phyloP scores from a whole-genome alignment of 495 filamentous ascomycete genomes.

The Neurospora sublineolata region DNA sequence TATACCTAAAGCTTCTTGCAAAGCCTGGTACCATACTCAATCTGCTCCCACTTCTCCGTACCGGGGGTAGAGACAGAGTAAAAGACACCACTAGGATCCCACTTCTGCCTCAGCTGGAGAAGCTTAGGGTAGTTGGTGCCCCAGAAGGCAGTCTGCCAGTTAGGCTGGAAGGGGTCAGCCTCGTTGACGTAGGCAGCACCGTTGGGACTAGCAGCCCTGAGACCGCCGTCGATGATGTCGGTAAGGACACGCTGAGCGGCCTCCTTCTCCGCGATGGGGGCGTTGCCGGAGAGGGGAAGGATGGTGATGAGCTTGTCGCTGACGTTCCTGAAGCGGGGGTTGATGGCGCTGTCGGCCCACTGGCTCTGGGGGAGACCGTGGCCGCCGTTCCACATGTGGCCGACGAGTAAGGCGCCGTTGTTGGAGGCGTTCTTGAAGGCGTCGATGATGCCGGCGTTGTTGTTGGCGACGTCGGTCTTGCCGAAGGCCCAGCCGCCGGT shows the following conservation, averaged over 20 bases:
- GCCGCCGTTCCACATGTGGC: conserved; percentile 41
- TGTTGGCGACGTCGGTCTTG: conserved; percentile 28
- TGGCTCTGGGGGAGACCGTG: conserved; percentile 19
- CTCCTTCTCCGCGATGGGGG: conserved; percentile 25
- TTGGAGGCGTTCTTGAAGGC: conserved; percentile 30
- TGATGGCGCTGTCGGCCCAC: conserved; percentile 24
- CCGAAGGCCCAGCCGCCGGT: conserved; percentile 37
- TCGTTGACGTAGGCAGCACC: conserved; percentile 35
- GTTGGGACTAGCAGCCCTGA: conserved; percentile 31
- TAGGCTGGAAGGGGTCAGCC: conserved; percentile 41
- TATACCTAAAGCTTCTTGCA: conserved; percentile 24
- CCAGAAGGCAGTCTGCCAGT: conserved; percentile 47
- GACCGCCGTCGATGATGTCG: conserved; percentile 31
- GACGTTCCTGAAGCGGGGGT: conserved; percentile 32
- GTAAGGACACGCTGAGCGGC: conserved; percentile 29
- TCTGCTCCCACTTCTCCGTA: conserved; percentile 34
- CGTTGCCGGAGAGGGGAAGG: conserved; percentile 19
- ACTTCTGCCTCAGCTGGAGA: conserved; percentile 39
- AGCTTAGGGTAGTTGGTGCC: conserved; percentile 38
- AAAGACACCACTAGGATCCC: conserved; percentile 46
- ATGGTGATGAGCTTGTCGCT: conserved; percentile 39
- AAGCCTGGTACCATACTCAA: conserved; percentile 31
- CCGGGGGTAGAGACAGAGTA: conserved; percentile 33
- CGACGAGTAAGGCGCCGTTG: conserved; percentile 29
- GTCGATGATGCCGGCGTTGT: conserved; percentile 28